phyloP scores from a whole-genome alignment of 495 filamentous ascomycete genomes.

The Aspergillus sclerotiicarbonarius region DNA sequence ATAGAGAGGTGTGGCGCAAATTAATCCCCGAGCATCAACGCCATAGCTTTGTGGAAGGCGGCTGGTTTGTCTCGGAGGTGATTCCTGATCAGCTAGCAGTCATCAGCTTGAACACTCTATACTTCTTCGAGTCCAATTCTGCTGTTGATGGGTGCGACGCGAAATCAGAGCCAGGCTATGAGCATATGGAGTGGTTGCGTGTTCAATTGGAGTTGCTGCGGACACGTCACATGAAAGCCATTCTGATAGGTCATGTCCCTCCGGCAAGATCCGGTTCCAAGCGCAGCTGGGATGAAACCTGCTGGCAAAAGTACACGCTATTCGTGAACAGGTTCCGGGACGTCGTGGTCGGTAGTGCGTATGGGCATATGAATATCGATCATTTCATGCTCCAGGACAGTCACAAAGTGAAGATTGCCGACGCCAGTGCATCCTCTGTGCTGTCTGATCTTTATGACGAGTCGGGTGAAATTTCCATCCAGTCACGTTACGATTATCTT shows the following conservation, averaged over 20 bases:
- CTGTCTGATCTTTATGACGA: constrained; percentile 18
- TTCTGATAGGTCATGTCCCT: constrained; percentile 91
- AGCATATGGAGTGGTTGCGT: constrained; percentile 96
- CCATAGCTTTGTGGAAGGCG: constrained; percentile 86
- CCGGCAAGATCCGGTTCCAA: constrained; percentile 83
- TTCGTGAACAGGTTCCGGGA: constrained; percentile 90
- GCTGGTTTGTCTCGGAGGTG: constrained; percentile 92
- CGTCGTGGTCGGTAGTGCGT: constrained; percentile 74
- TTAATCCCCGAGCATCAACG: constrained; percentile 94
- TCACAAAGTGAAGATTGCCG: constrained; percentile 61
- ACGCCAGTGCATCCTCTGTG: constrained; percentile 12
- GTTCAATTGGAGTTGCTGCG: constrained; percentile 84
- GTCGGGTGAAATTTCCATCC: constrained; percentile 47
- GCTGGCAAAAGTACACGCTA: constrained; percentile 96
- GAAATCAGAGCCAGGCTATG: constrained; percentile 78
- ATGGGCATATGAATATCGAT: constrained; percentile 98
- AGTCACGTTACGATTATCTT: constrained; percentile 74
- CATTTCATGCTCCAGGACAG: constrained; percentile 94
- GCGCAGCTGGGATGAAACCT: constrained; percentile 85
- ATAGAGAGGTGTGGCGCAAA: constrained; percentile 68
- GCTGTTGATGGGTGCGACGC: constrained; percentile 85
- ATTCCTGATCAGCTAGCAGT: constrained; percentile 84
- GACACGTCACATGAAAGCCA: constrained; percentile 85
- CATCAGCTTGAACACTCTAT: constrained; percentile 95
- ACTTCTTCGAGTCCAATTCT: constrained; percentile 89